phyloP scores from a whole-genome alignment of 2,329 filamentous ascomycete species.

The Fusarium brachygibbosum region DNA sequence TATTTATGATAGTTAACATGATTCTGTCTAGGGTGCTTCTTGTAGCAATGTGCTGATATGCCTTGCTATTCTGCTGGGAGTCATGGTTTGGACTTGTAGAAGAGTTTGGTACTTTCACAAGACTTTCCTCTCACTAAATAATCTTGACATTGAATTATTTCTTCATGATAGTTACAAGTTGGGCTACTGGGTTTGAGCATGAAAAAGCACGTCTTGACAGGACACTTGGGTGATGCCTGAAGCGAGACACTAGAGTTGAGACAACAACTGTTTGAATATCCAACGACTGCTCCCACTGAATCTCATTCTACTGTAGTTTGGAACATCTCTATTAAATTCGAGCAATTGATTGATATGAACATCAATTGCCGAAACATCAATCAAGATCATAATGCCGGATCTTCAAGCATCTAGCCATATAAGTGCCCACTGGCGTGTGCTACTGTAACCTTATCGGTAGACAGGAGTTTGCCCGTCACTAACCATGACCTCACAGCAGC shows the following conservation, averaged over 20 bases:
- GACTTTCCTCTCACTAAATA: neutral
- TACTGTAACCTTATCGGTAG: slow-evolving; percentile 39
- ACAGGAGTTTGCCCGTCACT: slow-evolving; percentile 12
- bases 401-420: slow-evolving; percentile 23
- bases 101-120: neutral
- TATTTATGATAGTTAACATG: neutral
- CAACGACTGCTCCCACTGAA: neutral
- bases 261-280: neutral
- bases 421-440: slow-evolving; percentile 22
- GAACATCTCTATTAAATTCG: too few relatives aligned
- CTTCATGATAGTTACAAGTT: neutral
- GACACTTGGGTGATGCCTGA: neutral
- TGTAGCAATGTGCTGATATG: neutral
- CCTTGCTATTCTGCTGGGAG: neutral
- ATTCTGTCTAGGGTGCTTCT: neutral
- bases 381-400: slow-evolving; percentile 12
- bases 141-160: neutral
- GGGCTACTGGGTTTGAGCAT: neutral
- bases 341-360: neutral
- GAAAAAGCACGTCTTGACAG: neutral
- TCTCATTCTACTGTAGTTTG: neutral
- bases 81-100: neutral
- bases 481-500: slow-evolving; percentile 15
- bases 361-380: slow-evolving; percentile 8
- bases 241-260: neutral